Conservation (phyloP, 2,329 filamentous ascomycete genomes). For the Plenodomus biglobosus region DNA sequence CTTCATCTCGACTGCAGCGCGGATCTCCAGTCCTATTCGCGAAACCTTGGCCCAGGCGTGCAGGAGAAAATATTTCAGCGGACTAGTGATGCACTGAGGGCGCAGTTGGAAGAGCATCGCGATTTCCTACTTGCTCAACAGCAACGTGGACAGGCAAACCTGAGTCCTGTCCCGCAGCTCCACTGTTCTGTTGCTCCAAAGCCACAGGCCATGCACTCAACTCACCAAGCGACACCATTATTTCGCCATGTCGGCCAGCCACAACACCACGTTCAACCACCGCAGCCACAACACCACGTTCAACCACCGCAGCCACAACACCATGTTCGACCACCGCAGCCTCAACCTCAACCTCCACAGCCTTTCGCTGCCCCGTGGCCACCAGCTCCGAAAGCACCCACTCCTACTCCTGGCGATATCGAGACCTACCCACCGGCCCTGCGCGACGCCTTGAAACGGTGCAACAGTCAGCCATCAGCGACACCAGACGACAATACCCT, state of each 20-base stretch:
- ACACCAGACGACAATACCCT: neutral
- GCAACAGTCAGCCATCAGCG: constrained; percentile 1
- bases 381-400: constrained; percentile 1
- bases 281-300: constrained; percentile 4
- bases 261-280: neutral
- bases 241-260: neutral
- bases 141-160: constrained; percentile 3
- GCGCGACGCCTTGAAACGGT: constrained; percentile 5
- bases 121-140: constrained; percentile 18
- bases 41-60: constrained; percentile 25
- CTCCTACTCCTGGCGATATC: constrained; percentile 5
- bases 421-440: constrained; percentile 15
- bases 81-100: constrained; percentile 21
- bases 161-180: constrained; percentile 13
- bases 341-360: constrained; percentile 12
- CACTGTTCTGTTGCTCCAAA: constrained; percentile 6
- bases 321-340: constrained; percentile 4
- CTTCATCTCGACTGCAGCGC: constrained; percentile 26
- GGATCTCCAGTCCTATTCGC: constrained; percentile 22
- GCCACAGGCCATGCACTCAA: neutral
- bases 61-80: constrained; percentile 23
- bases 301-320: constrained; percentile 2
- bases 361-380: constrained; percentile 8
- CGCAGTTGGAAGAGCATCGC: constrained; percentile 24
- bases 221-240: constrained; percentile 2